These are phyloP conservation scores for Ochetophila trinervis DNA, from an alignment of 306 rosid species.

Conservation along the genomic window DNA sequence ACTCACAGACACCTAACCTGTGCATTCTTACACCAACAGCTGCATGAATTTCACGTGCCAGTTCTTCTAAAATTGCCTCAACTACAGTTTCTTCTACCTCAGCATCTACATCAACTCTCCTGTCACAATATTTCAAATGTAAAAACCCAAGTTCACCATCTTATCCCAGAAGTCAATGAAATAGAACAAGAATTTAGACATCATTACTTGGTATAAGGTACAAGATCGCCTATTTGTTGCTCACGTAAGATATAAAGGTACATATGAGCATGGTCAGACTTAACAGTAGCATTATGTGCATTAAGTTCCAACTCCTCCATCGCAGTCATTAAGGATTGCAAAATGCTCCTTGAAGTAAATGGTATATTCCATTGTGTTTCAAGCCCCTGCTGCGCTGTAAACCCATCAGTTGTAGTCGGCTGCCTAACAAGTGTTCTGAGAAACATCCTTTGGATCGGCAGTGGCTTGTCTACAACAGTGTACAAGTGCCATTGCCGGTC, in stretches of 20 bases:
- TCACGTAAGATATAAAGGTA: slow-evolving; percentile 83
- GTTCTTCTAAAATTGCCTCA: slow-evolving; percentile 60
- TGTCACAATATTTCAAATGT: slow-evolving; percentile 41
- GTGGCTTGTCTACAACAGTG: slow-evolving; percentile 72
- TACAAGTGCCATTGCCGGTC: slow-evolving; percentile 99
- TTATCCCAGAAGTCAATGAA: slow-evolving; percentile 17
- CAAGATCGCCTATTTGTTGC: slow-evolving; percentile 70
- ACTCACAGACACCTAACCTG: slow-evolving; percentile 82
- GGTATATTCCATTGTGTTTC: slow-evolving; percentile 55
- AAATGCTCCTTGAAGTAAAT: slow-evolving; percentile 81
- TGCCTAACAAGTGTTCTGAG: slow-evolving; percentile 92
- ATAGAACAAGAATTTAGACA: slow-evolving; percentile 13
- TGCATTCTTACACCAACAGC: slow-evolving; percentile 95
- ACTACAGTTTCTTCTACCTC: slow-evolving; percentile 64
- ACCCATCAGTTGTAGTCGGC: slow-evolving; percentile 73
- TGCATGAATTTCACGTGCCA: slow-evolving; percentile 71
- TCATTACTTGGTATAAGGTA: slow-evolving; percentile 77
- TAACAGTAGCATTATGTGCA: slow-evolving; percentile 73
- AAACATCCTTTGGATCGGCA: slow-evolving; percentile 80
- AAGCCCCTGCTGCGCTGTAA: slow-evolving; percentile 55
- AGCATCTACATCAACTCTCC: slow-evolving; percentile 56
- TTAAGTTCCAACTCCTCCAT: slow-evolving; percentile 99
- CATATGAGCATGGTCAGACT: slow-evolving; percentile 89
- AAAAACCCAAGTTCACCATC: slow-evolving; percentile 30
- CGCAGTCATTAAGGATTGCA: slow-evolving; percentile 84